Base-by-base conservation (phyloP, 352 stramenopile genomes). In the Pseudoperonospora humuli region DNA sequence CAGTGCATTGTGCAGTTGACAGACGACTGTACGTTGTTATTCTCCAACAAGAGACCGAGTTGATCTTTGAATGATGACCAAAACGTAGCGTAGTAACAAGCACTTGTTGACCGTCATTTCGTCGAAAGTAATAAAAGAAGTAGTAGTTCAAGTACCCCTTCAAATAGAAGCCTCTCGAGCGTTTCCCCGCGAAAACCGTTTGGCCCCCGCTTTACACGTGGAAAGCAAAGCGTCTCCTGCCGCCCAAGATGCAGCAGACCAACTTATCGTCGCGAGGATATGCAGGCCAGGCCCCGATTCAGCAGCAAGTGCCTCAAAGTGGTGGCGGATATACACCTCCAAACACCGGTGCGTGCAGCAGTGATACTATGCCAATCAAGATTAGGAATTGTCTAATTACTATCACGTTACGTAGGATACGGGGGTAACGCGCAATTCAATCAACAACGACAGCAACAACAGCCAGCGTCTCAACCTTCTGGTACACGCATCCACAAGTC, bases 251-350 rank as follows among this genome's bases (percentile, higher is more conserved):
- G 67, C 61, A 70, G 53, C 57, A 58, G 39, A 58, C 61, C 31
- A 75, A 69, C 51, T 72, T 62, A 52, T 54, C 64, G 36, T 64
- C 61, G 41, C 55, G 60, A 29, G 64, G 68, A 28, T 72, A 56
- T 43, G 33, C 43, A 15, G 50, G 44, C 35, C 51, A 53, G 20
- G 19, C 23, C 5, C 45, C 45, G n/a, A 46, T 43, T 4, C 62
- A 61, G 44, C 58, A 61, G 21, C 61, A 72, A 29, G 45, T 57
- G 24, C 52, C 57, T 25, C 61, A 18, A 25, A 67, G 54, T 31
- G 57, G 57, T 24, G 53, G 57, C 2, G 65, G 49, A 40, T 52
- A 55, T 19, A 36, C 24, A 15, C 33, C 45, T 7, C 26, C 39
- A 15, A 57, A 46, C 15, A 28, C 37, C 19, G 48, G 47, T 52